Percentiles rank a stretch among this genome's conserved stretches.
Conservation (phyloP, 805 yeast species). For the Wickerhamomyces bisporus region DNA sequence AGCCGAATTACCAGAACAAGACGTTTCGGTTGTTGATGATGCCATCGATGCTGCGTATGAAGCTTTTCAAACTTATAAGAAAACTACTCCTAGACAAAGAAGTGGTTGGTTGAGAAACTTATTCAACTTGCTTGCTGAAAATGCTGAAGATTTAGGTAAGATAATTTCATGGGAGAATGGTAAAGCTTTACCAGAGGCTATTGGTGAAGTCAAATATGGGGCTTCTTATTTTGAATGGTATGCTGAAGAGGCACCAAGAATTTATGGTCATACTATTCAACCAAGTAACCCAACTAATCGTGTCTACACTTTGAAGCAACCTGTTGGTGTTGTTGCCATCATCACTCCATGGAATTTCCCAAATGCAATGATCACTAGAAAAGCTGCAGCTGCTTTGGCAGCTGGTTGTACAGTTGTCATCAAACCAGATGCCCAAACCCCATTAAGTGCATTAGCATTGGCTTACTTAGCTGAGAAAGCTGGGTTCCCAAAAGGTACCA, state of each 20-base stretch:
- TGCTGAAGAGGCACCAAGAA: conserved; percentile 57
- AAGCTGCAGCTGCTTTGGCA: conserved; percentile 62
- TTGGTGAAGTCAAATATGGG: conserved; percentile 52
- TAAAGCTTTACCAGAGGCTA: conserved; percentile 47
- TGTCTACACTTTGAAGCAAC: conserved; percentile 50
- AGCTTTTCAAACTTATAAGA: conserved; percentile 41
- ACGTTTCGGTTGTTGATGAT: conserved; percentile 52
- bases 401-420: conserved; percentile 58
- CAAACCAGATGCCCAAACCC: conserved; percentile 61
- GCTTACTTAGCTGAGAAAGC: conserved; percentile 52
- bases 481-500: conserved; percentile 55
- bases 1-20: conserved; percentile 58
- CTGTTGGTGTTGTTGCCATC: conserved; percentile 59
- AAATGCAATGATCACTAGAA: conserved; percentile 60
- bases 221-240: conserved; percentile 88
- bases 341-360: conserved; percentile 70
- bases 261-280: conserved; percentile 53
- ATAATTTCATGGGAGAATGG: conserved; percentile 59
- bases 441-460: conserved; percentile 53
- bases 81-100: conserved; percentile 46
- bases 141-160: conserved; percentile 51
- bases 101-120: conserved; percentile 45
- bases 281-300: conserved; percentile 47
- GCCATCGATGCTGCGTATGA: conserved; percentile 45
- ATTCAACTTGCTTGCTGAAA: conserved; percentile 47